phyloP scores from a whole-genome alignment of 2,329 filamentous ascomycete species.

The Metarhizium brunneum region DNA sequence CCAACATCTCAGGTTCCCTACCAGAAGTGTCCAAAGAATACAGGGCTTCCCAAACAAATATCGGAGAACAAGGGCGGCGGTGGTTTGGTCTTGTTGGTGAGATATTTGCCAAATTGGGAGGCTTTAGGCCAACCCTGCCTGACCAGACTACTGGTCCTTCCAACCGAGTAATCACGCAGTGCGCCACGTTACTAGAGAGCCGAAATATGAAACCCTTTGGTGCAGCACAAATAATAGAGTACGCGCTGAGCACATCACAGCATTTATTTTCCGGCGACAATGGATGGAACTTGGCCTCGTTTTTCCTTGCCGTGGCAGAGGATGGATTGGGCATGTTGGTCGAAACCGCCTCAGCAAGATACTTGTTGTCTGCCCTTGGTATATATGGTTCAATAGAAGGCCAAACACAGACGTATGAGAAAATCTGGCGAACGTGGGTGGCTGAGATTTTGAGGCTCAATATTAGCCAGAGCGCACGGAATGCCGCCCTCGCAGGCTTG shows the following conservation, averaged over 20 bases:
- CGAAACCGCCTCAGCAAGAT: slow-evolving; percentile 56
- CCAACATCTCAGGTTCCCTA: slow-evolving; percentile 62
- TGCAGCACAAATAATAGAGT: slow-evolving; percentile 37
- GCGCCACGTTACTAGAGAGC: slow-evolving; percentile 33
- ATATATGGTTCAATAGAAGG: slow-evolving; percentile 36
- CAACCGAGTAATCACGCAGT: slow-evolving; percentile 20
- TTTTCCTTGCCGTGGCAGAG: slow-evolving; percentile 41
- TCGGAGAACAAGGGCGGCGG: slow-evolving; percentile 57
- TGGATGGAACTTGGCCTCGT: slow-evolving; percentile 27
- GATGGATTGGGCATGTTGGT: slow-evolving; percentile 50
- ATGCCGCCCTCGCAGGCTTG: slow-evolving; percentile 31
- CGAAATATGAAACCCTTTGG: slow-evolving; percentile 50
- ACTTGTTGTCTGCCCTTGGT: slow-evolving; percentile 58
- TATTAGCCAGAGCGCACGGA: slow-evolving; percentile 10
- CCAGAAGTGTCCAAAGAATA: slow-evolving; percentile 78
- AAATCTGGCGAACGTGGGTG: slow-evolving; percentile 36
- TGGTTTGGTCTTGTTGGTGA: slow-evolving; percentile 53
- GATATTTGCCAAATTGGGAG: slow-evolving; percentile 27
- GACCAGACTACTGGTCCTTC: slow-evolving; percentile 23
- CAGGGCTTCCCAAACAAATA: slow-evolving; percentile 57
- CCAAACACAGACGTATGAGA: slow-evolving; percentile 26
- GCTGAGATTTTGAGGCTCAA: slow-evolving; percentile 28
- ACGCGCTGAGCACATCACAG: slow-evolving; percentile 26
- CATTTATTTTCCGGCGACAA: slow-evolving; percentile 29
- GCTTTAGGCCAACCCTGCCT: slow-evolving; percentile 11